Percentiles rank a stretch among this genome's conserved stretches.
These are phyloP conservation scores for Eucalyptus curtisii DNA, from an alignment of 345 rosid genomes.

Conservation along the genomic window DNA sequence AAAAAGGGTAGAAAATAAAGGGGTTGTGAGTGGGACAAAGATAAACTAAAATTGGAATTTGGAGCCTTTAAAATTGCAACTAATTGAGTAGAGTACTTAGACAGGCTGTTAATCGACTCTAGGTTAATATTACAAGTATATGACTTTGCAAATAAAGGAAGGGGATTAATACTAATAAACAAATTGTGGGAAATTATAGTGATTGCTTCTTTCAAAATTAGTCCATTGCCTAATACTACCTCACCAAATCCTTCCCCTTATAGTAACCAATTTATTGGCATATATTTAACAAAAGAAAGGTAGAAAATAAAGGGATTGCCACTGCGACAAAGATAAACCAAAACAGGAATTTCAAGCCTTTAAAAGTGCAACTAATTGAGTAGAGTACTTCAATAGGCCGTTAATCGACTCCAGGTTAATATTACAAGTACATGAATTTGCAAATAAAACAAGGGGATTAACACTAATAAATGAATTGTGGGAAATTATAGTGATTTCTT, in stretches of 20 bases:
- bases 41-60: background rate
- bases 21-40: background rate
- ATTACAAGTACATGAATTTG: background rate
- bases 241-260: background rate
- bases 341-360: background rate
- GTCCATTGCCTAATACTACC: background rate
- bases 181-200: background rate
- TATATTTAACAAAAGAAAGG: no score
- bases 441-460: background rate
- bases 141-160: background rate
- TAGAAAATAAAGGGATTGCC: background rate
- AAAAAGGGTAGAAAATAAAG: background rate
- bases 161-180: background rate
- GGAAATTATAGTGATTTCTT: background rate
- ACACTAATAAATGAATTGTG: background rate
- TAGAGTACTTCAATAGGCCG: background rate
- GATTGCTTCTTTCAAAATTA: background rate
- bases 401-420: background rate
- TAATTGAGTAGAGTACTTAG: background rate
- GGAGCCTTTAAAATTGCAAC: background rate
- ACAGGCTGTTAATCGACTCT: background rate
- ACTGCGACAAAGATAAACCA: background rate
- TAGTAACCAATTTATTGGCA: background rate
- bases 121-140: background rate
- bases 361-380: background rate